Percentiles rank a stretch among this genome's conserved stretches.
Conservation (phyloP, 805 yeast species). For the Maudiozyma bulderi region DNA sequence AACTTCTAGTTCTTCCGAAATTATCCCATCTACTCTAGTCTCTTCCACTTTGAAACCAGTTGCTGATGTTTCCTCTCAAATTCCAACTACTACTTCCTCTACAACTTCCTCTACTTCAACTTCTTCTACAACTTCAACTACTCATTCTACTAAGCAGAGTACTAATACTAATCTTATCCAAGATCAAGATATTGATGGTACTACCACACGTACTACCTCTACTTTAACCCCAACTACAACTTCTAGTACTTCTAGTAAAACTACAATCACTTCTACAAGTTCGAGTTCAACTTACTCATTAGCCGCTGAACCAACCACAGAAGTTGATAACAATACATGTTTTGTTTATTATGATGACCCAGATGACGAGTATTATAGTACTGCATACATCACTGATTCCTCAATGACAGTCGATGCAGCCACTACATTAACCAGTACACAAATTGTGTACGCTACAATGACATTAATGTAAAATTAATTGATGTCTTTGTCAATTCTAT, state of each 20-base stretch:
- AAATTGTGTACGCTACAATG: constrained; percentile 18
- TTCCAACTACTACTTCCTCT: not conserved
- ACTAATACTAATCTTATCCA: not conserved
- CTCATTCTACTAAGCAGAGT: not conserved
- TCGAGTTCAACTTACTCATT: constrained; percentile 6
- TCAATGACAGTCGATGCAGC: constrained; percentile 27
- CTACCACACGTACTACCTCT: not conserved
- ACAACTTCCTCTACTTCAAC: not conserved
- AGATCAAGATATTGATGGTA: not conserved
- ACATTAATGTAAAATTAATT: constrained; percentile 1
- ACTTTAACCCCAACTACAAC: constrained; percentile 2
- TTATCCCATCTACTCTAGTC: not conserved
- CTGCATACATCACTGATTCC: constrained; percentile 21
- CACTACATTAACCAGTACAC: constrained; percentile 28
- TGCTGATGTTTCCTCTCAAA: not conserved
- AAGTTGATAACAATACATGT: constrained; percentile 18
- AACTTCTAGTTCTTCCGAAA: constrained; percentile 3
- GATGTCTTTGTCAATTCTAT: not conserved
- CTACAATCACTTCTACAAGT: constrained; percentile 1
- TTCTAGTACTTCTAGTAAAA: constrained; percentile 4
- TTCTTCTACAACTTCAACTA: constrained; percentile 18
- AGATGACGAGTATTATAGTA: constrained; percentile 24
- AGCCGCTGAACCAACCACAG: not conserved
- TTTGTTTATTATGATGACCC: constrained; percentile 16
- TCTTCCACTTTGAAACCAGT: constrained; percentile 3